These are phyloP conservation scores for Crithidia expoeki DNA, from an alignment of 208 protist genomes.

Conservation along the genomic window DNA sequence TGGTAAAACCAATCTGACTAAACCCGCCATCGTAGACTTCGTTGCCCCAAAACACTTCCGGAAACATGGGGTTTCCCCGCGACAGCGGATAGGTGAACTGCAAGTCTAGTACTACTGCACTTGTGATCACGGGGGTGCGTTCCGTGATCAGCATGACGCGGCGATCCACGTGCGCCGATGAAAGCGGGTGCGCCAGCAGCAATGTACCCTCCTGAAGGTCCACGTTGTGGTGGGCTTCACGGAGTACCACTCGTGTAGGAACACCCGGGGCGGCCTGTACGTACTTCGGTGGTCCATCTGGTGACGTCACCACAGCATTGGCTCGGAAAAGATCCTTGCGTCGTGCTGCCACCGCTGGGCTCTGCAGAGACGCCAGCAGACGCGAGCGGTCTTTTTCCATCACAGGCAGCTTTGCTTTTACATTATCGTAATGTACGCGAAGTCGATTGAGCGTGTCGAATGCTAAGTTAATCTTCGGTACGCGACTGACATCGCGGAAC, in stretches of 20 bases:
- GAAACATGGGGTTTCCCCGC: constrained; percentile 86
- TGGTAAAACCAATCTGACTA: constrained; percentile 85
- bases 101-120: constrained; percentile 80
- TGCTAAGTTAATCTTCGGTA: constrained; percentile 58
- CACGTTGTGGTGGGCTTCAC: constrained; percentile 30
- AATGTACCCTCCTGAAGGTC: constrained; percentile 72
- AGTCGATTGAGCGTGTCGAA: constrained; percentile 79
- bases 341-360: constrained; percentile 24
- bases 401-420: constrained; percentile 47
- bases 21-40: constrained; percentile 86
- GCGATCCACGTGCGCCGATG: constrained; percentile 78
- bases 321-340: constrained; percentile 54
- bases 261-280: constrained; percentile 44
- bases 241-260: constrained; percentile 58
- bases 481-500: constrained; percentile 48
- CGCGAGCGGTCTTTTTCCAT: constrained; percentile 55
- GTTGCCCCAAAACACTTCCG: constrained; percentile 91
- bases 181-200: constrained; percentile 82
- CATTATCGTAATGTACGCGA: constrained; percentile 69
- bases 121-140: constrained; percentile 59
- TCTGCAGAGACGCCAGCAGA: constrained; percentile 44
- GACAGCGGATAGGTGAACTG: constrained; percentile 80
- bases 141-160: constrained; percentile 86
- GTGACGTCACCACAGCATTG: constrained; percentile 29
- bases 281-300: constrained; percentile 26